A percentile compares a stretch with the other conserved stretches of the same genome.
These are phyloP conservation scores for Trypanosoma platydactyli DNA, from an alignment of 208 protist genomes.

Conservation along the genomic window DNA sequence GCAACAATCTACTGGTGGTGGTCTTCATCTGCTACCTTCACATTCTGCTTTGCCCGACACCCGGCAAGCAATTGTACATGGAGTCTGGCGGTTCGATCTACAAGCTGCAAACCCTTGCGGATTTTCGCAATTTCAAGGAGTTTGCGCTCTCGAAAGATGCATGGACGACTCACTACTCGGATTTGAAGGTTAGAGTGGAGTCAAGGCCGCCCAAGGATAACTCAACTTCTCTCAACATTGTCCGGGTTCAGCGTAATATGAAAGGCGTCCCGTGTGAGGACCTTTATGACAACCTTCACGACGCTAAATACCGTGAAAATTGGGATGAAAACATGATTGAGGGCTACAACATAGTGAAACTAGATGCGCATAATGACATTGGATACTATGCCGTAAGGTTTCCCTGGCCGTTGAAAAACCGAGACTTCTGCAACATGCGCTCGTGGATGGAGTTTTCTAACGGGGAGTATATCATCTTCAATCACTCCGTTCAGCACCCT, in stretches of 20 bases:
- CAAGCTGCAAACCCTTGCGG: conserved; percentile 59
- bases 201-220: conserved; percentile 53
- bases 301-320: conserved; percentile 75
- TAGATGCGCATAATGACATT: conserved; percentile 88
- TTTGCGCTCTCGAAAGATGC: conserved; percentile 42
- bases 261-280: conserved; percentile 53
- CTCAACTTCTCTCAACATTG: conserved; percentile 70
- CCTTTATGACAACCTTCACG: conserved; percentile 87
- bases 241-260: conserved; percentile 74
- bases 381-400: conserved; percentile 91
- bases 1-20: too few relatives aligned
- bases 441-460: conserved; percentile 93
- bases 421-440: conserved; percentile 91
- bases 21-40: too few relatives aligned
- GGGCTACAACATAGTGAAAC: conserved; percentile 79
- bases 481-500: conserved; percentile 84
- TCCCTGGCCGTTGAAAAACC: conserved; percentile 83
- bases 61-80: conserved; percentile 26
- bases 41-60: too few relatives aligned
- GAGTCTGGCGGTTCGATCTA: conserved; percentile 59
- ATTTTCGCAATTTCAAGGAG: conserved; percentile 65
- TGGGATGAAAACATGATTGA: conserved; percentile 90
- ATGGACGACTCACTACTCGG: conserved; percentile 62
- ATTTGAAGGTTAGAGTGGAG: conserved; percentile 45
- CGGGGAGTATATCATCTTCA: conserved; percentile 92